Base-by-base conservation (phyloP, 2,329 filamentous ascomycete species). In the Aspergillus fijiensis region DNA sequence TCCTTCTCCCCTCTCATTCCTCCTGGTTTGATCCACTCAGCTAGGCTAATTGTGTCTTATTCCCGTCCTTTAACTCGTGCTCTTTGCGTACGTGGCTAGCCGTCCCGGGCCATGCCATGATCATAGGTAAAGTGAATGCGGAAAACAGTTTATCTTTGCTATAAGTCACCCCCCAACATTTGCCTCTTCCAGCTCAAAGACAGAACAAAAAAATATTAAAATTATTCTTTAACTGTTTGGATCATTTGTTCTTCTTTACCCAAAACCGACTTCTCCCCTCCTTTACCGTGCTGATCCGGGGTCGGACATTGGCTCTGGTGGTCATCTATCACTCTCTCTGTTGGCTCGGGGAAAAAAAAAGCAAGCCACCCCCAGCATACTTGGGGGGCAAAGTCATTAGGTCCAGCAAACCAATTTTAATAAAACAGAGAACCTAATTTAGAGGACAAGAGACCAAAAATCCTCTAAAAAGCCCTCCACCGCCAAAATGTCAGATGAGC, bases 401-500 rank as follows among this genome's bases (percentile, higher is more conserved):
- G 49, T 23, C 35, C 50, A 58, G 59, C 52, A 53, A 56, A 35
- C 55, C 60, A 60, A 55, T 51, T 60, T 50, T 50, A 54, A 51
- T 55, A 58, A 60, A 62, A 62, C 52, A 11, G 9, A 35, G 47
- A 63, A 55, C 47, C 58, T 55, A 61, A 61, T 48, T 58, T 53
- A 64, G 55, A 55, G 53, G 47, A 49, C 57, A 59, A 55, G 61
- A 57, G 53, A 35, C 49, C 51, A 60, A 57, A 49, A 35, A 45
- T 25, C 57, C 58, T 63, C 53, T 63, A 60, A 61, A 63, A 55
- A 55, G 58, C 51, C 58, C 63, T 57, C 60, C 60, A 59, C 60
- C 59, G 55, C 59, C 67, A 72, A 60, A 62, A 75, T 75, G 72
- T 66, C 72, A 55, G 72, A 73, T 65, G 72, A 74, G 66, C 65